Conservation (phyloP, 768 basidiomycete species). For the Cystobasidium onofrii region DNA sequence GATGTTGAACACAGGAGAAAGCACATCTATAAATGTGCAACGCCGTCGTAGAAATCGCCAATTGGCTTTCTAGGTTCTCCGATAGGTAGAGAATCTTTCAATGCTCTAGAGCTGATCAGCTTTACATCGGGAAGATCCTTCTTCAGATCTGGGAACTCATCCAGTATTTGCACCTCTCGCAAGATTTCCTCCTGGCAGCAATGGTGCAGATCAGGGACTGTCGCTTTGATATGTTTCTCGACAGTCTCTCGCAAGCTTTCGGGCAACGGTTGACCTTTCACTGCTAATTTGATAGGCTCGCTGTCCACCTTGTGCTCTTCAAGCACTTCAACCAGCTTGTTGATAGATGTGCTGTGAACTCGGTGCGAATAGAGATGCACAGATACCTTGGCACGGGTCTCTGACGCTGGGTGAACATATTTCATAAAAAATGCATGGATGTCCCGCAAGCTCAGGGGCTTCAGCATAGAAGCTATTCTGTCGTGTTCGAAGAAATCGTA, state of each 20-base stretch:
- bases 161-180: neutral
- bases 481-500: slow-evolving; percentile 8
- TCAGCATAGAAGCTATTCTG: neutral
- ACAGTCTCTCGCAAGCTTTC: neutral
- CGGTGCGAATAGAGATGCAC: slow-evolving; percentile 12
- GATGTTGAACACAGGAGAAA: too few species aligned
- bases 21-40: neutral
- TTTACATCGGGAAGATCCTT: slow-evolving; percentile 1
- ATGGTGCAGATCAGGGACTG: neutral
- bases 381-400: slow-evolving; percentile 5
- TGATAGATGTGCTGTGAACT: neutral
- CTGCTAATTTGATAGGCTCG: neutral
- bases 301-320: neutral
- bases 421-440: slow-evolving; percentile 4
- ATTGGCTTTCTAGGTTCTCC: neutral
- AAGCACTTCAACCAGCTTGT: slow-evolving; percentile 1
- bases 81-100: neutral
- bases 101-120: neutral
- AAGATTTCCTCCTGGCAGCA: slow-evolving; percentile 14
- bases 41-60: slow-evolving; percentile 11
- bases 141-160: neutral
- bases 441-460: neutral
- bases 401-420: neutral
- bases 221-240: neutral
- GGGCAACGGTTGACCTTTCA: neutral